A percentile compares a stretch with the other conserved stretches of the same genome.
Evolutionary conservation across 345 rosid genomes (phyloP).

Genomic region (Litchi chinensis): DNA sequence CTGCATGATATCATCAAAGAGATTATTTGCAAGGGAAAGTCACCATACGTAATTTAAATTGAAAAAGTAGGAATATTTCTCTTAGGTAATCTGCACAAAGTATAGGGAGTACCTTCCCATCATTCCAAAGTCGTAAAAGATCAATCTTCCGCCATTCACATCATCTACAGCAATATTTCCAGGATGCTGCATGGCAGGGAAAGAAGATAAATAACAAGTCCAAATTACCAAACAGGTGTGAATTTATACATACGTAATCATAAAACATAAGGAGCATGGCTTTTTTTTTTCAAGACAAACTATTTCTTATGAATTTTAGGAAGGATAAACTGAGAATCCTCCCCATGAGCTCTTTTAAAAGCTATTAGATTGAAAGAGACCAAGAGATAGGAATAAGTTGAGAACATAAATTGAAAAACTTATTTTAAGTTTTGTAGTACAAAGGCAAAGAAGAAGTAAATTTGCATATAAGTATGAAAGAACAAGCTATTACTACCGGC

Average conservation of each 20-base stretch:
- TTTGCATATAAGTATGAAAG: neutral
- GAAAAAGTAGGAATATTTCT: neutral
- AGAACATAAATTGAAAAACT: neutral
- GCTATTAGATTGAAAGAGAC: neutral
- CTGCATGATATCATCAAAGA: conserved; percentile 45
- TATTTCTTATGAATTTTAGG: no score
- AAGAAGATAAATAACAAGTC: neutral
- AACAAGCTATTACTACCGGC: neutral
- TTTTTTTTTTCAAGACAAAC: no score
- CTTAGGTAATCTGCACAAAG: conserved; percentile 11
- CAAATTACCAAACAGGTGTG: conserved; percentile 6
- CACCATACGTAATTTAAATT: conserved; percentile 18
- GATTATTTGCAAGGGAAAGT: conserved; percentile 17
- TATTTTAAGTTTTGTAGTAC: neutral
- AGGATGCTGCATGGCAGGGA: conserved; percentile 69
- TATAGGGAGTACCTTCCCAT: conserved; percentile 85
- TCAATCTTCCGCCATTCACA: conserved; percentile 94
- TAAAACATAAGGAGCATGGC: conserved; percentile 5
- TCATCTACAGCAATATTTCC: conserved; percentile 99
- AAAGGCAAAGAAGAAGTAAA: neutral
- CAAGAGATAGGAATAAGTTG: neutral
- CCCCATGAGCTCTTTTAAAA: neutral
- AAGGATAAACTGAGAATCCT: neutral
- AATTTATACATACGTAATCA: conserved; percentile 7
- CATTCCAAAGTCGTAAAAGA: conserved; percentile 99